Evolutionary conservation across 495 filamentous ascomycete genomes (phyloP).

Genomic region (Penicillium ochrochloron): DNA sequence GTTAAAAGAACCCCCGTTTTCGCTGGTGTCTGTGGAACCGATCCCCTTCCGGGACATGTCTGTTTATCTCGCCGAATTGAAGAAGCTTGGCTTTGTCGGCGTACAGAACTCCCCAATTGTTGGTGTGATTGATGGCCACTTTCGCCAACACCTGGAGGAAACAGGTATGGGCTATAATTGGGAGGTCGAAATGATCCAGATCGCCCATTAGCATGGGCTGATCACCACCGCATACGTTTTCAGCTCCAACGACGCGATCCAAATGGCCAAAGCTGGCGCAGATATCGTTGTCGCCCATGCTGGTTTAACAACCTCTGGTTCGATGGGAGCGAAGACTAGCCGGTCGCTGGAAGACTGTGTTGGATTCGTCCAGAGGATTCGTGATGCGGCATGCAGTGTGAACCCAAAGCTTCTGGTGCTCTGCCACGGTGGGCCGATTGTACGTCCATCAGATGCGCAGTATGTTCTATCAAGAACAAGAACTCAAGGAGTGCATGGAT

Average conservation of each 20-base stretch:
- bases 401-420: conserved; percentile 65
- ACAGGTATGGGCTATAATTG: conserved; percentile 68
- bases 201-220: conserved; percentile 59
- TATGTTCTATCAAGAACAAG: conserved; percentile 62
- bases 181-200: conserved; percentile 67
- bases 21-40: conserved; percentile 69
- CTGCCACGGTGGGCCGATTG: conserved; percentile 72
- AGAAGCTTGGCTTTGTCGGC: conserved; percentile 64
- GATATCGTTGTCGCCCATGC: conserved; percentile 73
- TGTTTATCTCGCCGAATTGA: conserved; percentile 60
- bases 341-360: conserved; percentile 67
- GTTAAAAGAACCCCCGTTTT: conserved; percentile 65
- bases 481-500: conserved; percentile 70
- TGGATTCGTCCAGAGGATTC: conserved; percentile 60
- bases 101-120: conserved; percentile 78
- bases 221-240: conserved; percentile 75
- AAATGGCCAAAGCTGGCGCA: conserved; percentile 66
- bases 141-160: conserved; percentile 68
- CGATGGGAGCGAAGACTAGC: conserved; percentile 64
- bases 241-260: conserved; percentile 57
- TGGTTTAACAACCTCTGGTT: conserved; percentile 67
- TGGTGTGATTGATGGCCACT: conserved; percentile 69
- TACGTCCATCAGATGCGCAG: conserved; percentile 62
- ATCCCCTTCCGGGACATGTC: conserved; percentile 66
- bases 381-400: conserved; percentile 59